These are phyloP conservation scores for Capsella rubella DNA, from an alignment of 441 rosid genomes.

Conservation along the genomic window DNA sequence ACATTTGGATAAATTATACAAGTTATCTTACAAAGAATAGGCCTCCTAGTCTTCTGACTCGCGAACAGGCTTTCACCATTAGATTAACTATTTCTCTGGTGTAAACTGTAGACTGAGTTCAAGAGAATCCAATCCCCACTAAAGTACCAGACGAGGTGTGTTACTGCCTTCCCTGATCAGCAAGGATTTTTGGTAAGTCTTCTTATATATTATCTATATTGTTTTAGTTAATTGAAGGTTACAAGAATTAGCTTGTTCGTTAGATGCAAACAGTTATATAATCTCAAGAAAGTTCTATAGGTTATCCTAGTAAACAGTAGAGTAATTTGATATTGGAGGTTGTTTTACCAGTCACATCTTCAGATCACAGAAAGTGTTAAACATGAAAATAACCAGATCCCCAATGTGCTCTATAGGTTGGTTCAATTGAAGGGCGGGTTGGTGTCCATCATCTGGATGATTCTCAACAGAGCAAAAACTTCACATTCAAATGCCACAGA, in stretches of 20 bases:
- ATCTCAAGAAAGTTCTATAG: constrained; percentile 3
- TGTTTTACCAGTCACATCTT: constrained; percentile 5
- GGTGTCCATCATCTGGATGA: constrained; percentile 99
- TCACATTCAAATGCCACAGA: constrained; percentile 97
- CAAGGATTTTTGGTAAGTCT: constrained; percentile 92
- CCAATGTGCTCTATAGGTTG: constrained; percentile 59
- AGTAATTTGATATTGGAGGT: neutral
- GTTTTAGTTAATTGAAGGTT: neutral
- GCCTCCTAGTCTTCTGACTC: neutral
- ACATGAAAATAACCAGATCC: constrained; percentile 12
- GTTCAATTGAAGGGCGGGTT: constrained; percentile 95
- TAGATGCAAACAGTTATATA: constrained; percentile 1
- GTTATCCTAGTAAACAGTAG: neutral
- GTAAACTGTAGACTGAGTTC: constrained; percentile 70
- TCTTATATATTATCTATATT: constrained; percentile 14
- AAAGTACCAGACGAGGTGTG: constrained; percentile 97
- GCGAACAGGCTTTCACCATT: constrained; percentile 3
- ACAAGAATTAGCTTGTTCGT: constrained; percentile 15
- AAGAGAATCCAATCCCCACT: constrained; percentile 87
- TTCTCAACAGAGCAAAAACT: constrained; percentile 73
- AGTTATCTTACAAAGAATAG: constrained; percentile 18
- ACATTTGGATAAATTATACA: neutral
- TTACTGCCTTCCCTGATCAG: constrained; percentile 98
- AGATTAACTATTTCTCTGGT: constrained; percentile 2
- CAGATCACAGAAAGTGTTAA: constrained; percentile 13